These are phyloP conservation scores for Nakazawaea ambrosiae DNA, from an alignment of 805 yeast genomes.

Conservation along the genomic window DNA sequence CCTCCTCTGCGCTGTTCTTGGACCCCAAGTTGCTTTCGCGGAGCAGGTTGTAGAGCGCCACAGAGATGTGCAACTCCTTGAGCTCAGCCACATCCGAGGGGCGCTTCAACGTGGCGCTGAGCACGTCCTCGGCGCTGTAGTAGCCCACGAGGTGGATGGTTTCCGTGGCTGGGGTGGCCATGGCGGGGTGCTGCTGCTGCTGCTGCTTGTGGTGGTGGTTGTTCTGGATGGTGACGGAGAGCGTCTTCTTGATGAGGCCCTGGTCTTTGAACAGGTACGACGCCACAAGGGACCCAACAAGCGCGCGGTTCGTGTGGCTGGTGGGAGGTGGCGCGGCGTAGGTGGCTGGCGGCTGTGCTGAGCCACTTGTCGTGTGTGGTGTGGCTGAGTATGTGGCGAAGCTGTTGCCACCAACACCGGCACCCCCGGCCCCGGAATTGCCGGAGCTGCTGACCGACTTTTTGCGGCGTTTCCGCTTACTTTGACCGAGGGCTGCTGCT, in stretches of 20 bases:
- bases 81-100: constrained; percentile 52
- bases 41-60: constrained; percentile 46
- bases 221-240: constrained; percentile 49
- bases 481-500: too few relatives aligned
- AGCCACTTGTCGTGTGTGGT: too few relatives aligned
- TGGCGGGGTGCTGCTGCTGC: constrained; percentile 16
- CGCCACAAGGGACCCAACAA: constrained; percentile 52
- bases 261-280: constrained; percentile 59
- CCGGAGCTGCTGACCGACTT: neutral
- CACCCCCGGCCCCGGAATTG: neutral
- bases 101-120: constrained; percentile 42
- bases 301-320: constrained; percentile 25
- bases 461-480: neutral
- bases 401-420: too few relatives aligned
- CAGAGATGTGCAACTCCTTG: constrained; percentile 39
- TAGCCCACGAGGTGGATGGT: constrained; percentile 74
- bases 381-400: too few relatives aligned
- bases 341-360: too few relatives aligned
- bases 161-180: constrained; percentile 18
- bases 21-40: constrained; percentile 57
- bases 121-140: constrained; percentile 70
- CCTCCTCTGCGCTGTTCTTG: constrained; percentile 39
- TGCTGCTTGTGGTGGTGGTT: constrained; percentile 11
- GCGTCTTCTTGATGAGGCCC: constrained; percentile 80
- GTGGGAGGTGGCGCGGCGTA: too few relatives aligned